Evolutionary conservation across 257 asterid species (phyloP).

Genomic region (Nyctanthes arbortristis): DNA sequence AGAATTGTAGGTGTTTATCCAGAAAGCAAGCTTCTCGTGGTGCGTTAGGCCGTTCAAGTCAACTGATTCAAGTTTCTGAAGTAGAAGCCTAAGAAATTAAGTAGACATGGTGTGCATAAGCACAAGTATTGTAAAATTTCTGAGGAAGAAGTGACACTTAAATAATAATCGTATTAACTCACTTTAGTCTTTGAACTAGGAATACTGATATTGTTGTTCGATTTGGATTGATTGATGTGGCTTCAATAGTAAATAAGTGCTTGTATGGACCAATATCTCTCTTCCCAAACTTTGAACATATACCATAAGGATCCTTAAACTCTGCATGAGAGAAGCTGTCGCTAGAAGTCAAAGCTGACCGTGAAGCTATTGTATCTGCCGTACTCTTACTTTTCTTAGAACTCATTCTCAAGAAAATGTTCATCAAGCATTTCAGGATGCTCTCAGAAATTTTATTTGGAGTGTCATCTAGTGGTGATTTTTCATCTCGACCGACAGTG

Average conservation of each 20-base stretch:
- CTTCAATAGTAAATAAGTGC: conserved; percentile 57
- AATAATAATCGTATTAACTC: conserved; percentile 20
- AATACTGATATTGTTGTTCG: conserved; percentile 59
- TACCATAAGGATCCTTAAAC: conserved; percentile 66
- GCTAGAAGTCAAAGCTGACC: conserved; percentile 33
- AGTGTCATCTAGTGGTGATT: conserved; percentile 29
- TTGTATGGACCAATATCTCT: conserved; percentile 80
- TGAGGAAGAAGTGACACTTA: conserved; percentile 2
- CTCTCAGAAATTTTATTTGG: conserved; percentile 80
- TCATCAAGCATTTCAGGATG: conserved; percentile 71
- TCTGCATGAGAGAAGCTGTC: conserved; percentile 29
- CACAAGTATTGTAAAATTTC: conserved; percentile 14
- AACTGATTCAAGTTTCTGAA: conserved; percentile 62
- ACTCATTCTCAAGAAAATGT: conserved; percentile 68
- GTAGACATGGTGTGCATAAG: conserved; percentile 6
- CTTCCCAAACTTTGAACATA: conserved; percentile 57
- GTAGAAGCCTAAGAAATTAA: conserved; percentile 53
- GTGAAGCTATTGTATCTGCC: conserved; percentile 47
- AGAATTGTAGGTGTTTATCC: conserved; percentile 90
- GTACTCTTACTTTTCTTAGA: conserved; percentile 47
- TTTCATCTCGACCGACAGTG: conserved; percentile 28
- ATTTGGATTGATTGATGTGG: conserved; percentile 56
- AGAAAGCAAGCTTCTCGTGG: conserved; percentile 91
- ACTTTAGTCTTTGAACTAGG: conserved; percentile 70
- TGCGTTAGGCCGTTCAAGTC: conserved; percentile 68